Base-by-base conservation (phyloP, 1,284 basidiomycete genomes). In the Apiotrichum sp. region DNA sequence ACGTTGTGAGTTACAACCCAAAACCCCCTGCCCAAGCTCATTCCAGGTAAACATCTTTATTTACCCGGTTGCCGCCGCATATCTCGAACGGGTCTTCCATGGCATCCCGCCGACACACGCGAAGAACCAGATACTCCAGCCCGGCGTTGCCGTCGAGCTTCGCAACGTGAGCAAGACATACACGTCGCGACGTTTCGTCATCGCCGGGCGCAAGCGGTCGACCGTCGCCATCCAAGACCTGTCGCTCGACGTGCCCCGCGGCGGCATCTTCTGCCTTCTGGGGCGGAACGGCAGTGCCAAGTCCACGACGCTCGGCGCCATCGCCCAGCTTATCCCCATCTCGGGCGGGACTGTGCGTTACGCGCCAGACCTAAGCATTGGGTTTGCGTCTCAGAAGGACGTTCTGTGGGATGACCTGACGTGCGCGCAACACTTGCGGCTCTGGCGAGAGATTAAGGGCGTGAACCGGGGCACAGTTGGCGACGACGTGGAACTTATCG, bases 351-450 rank as follows among this genome's bases (percentile, higher is more conserved):
- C 77, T 4, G 79, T 89, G 14, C 77, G 78, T 1, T 89, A 88
- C 65, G 84, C 65, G 6, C 55, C 60, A 11, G 68, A 72, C 56
- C 62, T 58, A 48, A 59, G 56, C 47, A 73, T 89, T 14, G 87
- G 88, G 6, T 84, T 89, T 53, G 88, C 89, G 0, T 86, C 86
- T 0, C 88, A 90, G 74, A 88, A 87, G 76, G 88, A 89, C 62
- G 87, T 90, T 2, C 78, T 90, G 1, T 88, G 88, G 73, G 82
- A 86, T 1, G 86, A 89, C 58, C 77, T 90, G 31, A 82, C 84
- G 1, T 88, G 86, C 66, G 78, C 83, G 53, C 84, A 89, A 71
- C 89, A 86, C 3, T 76, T 89, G 31, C 78, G 79, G 2, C 79
- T 89, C 13, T 90, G 88, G 87, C 79, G 77, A 35, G 84, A 83